A percentile compares a stretch with the other conserved stretches of the same genome.
These are phyloP conservation scores for Mycoemilia scoparia DNA, from an alignment of 192 early-diverging fungal genomes.

Conservation along the genomic window DNA sequence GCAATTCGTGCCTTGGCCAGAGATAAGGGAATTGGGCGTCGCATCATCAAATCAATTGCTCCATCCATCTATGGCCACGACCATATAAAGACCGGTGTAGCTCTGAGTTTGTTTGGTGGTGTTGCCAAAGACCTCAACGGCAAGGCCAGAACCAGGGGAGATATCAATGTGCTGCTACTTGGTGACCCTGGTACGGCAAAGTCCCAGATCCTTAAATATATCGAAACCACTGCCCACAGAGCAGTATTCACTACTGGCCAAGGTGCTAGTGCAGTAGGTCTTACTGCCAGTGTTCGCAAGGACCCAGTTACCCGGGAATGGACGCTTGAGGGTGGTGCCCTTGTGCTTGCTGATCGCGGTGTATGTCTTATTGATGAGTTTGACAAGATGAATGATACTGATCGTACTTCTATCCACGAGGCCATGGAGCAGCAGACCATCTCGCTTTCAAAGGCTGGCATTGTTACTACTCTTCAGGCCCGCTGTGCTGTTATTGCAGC, in stretches of 20 bases:
- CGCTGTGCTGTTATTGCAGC: slow-evolving; percentile 67
- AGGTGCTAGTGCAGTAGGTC: slow-evolving; percentile 67
- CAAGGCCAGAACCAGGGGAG: slow-evolving; percentile 90
- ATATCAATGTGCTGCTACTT: slow-evolving; percentile 92
- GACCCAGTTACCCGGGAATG: slow-evolving; percentile 74
- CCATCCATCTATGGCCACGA: slow-evolving; percentile 99
- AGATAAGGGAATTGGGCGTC: slow-evolving; percentile 60
- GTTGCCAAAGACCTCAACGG: slow-evolving; percentile 85
- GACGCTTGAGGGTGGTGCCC: slow-evolving; percentile 77
- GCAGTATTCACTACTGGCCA: slow-evolving; percentile 77
- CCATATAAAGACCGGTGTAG: slow-evolving; percentile 87
- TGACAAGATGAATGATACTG: slow-evolving; percentile 83
- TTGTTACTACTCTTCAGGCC: slow-evolving; percentile 68
- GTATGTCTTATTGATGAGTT: slow-evolving; percentile 81
- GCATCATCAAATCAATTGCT: slow-evolving; percentile 86
- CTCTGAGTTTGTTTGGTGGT: slow-evolving; percentile 88
- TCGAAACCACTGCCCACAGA: slow-evolving; percentile 69
- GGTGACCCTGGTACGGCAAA: slow-evolving; percentile 81
- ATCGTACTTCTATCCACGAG: slow-evolving; percentile 87
- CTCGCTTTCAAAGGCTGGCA: slow-evolving; percentile 76
- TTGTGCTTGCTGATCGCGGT: slow-evolving; percentile 73
- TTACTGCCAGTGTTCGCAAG: slow-evolving; percentile 68
- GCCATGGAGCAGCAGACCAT: slow-evolving; percentile 85
- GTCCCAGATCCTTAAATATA: slow-evolving; percentile 70
- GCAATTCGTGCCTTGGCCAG: slow-evolving; percentile 51